phyloP scores from a whole-genome alignment of 306 rosid genomes.

The Rubus idaeus region DNA sequence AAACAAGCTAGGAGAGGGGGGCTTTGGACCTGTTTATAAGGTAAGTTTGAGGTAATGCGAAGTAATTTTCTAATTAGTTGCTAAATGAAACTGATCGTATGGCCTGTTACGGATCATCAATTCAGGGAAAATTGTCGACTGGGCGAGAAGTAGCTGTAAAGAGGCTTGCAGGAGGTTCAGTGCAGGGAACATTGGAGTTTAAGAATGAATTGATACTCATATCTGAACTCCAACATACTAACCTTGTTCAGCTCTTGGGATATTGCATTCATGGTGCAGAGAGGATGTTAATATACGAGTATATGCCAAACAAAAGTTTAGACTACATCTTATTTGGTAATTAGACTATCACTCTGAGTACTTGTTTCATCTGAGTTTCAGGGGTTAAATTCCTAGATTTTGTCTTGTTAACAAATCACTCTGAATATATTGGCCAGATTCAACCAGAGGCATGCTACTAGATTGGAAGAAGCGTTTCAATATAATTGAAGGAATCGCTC shows the following conservation, averaged over 20 bases:
- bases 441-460: neutral
- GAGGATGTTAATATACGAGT: constrained; percentile 16
- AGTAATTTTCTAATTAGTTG: neutral
- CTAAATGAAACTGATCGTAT: neutral
- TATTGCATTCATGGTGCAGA: constrained; percentile 8
- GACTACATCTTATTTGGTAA: constrained; percentile 7
- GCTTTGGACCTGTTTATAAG: constrained; percentile 15
- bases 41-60: neutral
- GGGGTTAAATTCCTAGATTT: neutral
- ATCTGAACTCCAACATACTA: constrained; percentile 14
- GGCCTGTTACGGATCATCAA: neutral
- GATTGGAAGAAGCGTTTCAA: constrained; percentile 4
- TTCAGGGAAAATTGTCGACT: neutral
- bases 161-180: neutral
- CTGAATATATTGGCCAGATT: neutral
- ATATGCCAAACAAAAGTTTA: constrained; percentile 4
- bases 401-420: neutral
- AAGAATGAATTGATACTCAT: constrained; percentile 9
- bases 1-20: constrained; percentile 18
- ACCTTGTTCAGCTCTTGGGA: constrained; percentile 15
- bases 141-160: constrained; percentile 11
- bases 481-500: constrained; percentile 14
- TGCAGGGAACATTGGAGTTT: constrained; percentile 3
- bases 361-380: neutral
- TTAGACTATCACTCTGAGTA: neutral